phyloP scores from a whole-genome alignment of 2,329 filamentous ascomycete species.

The Ophiocordyceps robertsii region DNA sequence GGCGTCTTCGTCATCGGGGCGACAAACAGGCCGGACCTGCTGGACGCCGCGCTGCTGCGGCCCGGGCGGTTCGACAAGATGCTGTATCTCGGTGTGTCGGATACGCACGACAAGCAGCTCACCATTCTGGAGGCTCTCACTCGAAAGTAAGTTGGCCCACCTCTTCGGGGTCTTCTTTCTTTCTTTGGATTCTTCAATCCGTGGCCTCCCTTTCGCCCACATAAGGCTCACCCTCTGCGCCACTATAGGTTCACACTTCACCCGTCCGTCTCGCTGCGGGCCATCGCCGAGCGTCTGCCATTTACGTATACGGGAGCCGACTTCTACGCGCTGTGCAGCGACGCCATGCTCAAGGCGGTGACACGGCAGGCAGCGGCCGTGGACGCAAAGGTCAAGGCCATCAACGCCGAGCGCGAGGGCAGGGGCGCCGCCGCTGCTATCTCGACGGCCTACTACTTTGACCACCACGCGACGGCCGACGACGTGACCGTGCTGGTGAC shows the following conservation, averaged over 20 bases:
- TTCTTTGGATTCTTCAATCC: background rate
- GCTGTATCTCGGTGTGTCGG: constrained; percentile 91
- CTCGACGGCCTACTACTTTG: constrained; percentile 89
- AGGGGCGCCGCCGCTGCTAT: constrained; percentile 36
- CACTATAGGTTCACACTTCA: constrained; percentile 63
- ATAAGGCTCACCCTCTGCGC: background rate
- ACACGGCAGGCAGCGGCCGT: constrained; percentile 77
- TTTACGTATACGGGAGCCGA: constrained; percentile 97
- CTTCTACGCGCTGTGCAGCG: constrained; percentile 91
- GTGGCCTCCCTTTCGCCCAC: background rate
- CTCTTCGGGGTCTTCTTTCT: background rate
- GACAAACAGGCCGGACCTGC: constrained; percentile 84
- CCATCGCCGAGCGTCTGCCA: constrained; percentile 65
- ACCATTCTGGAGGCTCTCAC: constrained; percentile 91
- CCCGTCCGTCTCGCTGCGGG: constrained; percentile 60
- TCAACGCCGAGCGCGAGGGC: constrained; percentile 39
- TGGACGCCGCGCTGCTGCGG: constrained; percentile 79
- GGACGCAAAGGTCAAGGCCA: constrained; percentile 63
- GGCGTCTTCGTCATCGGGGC: constrained; percentile 96
- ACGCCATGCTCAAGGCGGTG: constrained; percentile 97
- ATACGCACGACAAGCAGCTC: constrained; percentile 92
- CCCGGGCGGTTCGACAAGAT: constrained; percentile 96
- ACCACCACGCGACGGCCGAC: constrained; percentile 70
- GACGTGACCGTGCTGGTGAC: constrained; percentile 81
- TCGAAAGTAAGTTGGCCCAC: constrained; percentile 55